Base-by-base conservation (phyloP, 2,329 filamentous ascomycete species). In the Diatrype stigma region DNA sequence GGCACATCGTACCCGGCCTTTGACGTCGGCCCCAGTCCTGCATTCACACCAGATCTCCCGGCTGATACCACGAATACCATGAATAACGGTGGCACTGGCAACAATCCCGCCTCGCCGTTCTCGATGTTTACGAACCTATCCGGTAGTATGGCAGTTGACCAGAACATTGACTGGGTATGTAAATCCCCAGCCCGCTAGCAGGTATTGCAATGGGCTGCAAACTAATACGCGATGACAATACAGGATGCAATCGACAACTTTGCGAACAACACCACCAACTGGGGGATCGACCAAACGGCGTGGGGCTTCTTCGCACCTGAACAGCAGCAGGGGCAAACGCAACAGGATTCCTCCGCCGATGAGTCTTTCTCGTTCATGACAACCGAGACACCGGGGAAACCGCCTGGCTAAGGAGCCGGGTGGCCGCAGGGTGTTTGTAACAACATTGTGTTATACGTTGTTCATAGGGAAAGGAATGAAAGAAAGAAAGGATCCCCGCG, bases 161-260 rank as follows among this genome's bases (percentile, higher is more conserved):
- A 70, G 42, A 80, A 77, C 46, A 80, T 84, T 61, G 79, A 84
- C 66, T 84, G 80, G 80, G 80, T 82, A 72, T 65, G 78, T n/a
- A n/a, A n/a, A n/a, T 61, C 26, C 10, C 35, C 14, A 23, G 19
- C 21, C 11, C n/a, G n/a, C n/a, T n/a, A n/a, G n/a, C 30, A 48
- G 16, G 35, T 32, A 38, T 26, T 11, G 35, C 42, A 45, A 21
- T 5, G 38, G 17, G 14, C 52, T 50, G 50, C 66, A 73, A 53
- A 70, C 56, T 10, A 14, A 34, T 14, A 34, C 7, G 30, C 14
- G 30, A 7, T 34, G 30, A 34, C 30, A 37, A 32, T 45, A 34
- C 48, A 83, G 80, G 75, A 76, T 42, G 75, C 77, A 12, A 77
- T 84, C 45, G 80, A 84, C 53, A 81, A 74, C 47, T 83, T 78